These are phyloP conservation scores for Wickerhamiella pararugosa DNA, from an alignment of 1,139 yeast species.

Conservation along the genomic window DNA sequence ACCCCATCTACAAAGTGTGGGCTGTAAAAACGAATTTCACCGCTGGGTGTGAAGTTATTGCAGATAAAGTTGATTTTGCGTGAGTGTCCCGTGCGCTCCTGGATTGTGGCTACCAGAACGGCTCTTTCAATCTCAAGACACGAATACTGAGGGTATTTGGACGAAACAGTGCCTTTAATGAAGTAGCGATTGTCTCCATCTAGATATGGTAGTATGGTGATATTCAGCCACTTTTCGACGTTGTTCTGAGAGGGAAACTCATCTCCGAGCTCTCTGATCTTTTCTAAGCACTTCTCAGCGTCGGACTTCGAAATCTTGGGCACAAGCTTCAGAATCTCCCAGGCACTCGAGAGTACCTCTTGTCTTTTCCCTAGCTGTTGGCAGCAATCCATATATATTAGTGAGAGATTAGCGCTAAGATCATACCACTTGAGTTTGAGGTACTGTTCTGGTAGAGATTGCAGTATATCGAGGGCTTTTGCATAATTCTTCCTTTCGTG, in stretches of 20 bases:
- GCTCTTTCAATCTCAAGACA: slow-evolving; percentile 7
- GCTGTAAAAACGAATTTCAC: slow-evolving; percentile 14
- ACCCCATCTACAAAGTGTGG: slow-evolving; percentile 18
- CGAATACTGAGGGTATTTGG: slow-evolving; percentile 1
- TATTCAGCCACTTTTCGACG: slow-evolving; percentile 14
- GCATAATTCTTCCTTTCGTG: slow-evolving; percentile 43
- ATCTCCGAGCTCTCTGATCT: slow-evolving; percentile 11
- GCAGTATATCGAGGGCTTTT: slow-evolving; percentile 47
- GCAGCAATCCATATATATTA: slow-evolving; percentile 55
- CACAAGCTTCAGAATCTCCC: slow-evolving; percentile 17
- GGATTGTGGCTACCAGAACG: slow-evolving; percentile 2
- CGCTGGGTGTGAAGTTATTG: background rate
- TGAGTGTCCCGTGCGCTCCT: background rate
- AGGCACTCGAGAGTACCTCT: slow-evolving; percentile 19
- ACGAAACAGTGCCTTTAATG: slow-evolving; percentile 8
- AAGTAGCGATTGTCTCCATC: slow-evolving; percentile 13
- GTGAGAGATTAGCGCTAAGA: slow-evolving; percentile 50
- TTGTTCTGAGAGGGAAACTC: slow-evolving; percentile 7
- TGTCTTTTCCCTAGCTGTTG: slow-evolving; percentile 29
- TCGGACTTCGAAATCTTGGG: slow-evolving; percentile 14
- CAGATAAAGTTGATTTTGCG: slow-evolving; percentile 5
- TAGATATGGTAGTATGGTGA: slow-evolving; percentile 15
- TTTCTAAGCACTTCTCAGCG: slow-evolving; percentile 12
- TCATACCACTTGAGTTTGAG: slow-evolving; percentile 57
- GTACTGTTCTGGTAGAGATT: slow-evolving; percentile 55